Percentiles rank a stretch among this genome's conserved stretches.
phyloP scores from a whole-genome alignment of 2,329 filamentous ascomycete genomes.

The Colletotrichum sp. region DNA sequence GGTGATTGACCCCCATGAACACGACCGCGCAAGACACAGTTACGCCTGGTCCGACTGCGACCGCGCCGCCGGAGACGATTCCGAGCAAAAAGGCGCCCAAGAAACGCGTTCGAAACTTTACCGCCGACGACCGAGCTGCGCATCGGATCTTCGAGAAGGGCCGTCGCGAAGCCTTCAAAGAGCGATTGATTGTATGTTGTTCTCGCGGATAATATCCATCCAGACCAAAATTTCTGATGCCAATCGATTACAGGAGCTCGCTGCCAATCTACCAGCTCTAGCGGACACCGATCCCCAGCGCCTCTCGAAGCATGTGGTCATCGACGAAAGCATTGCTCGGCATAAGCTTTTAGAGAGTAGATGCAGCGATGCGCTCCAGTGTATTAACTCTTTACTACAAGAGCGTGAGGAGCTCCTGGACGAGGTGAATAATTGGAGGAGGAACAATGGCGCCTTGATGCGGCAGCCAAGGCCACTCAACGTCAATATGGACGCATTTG shows the following conservation, averaged over 20 bases:
- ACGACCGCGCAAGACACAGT: background rate
- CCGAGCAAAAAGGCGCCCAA: constrained; percentile 22
- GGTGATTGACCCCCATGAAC: background rate
- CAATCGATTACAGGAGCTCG: constrained; percentile 33
- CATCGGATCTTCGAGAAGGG: constrained; percentile 45
- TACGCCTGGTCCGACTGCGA: background rate
- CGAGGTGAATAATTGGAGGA: constrained; percentile 30
- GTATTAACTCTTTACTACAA: constrained; percentile 23
- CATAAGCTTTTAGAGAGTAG: constrained; percentile 28
- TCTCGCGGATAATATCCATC: background rate
- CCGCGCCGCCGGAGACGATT: background rate
- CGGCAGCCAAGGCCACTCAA: background rate
- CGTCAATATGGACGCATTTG: background rate
- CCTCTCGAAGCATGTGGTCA: constrained; percentile 44
- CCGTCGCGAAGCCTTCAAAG: constrained; percentile 45
- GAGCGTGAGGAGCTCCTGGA: constrained; percentile 33
- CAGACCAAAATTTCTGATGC: background rate
- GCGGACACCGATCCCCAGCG: constrained; percentile 36
- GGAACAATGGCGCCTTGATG: background rate
- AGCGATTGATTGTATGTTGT: constrained; percentile 36
- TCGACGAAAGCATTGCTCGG: constrained; percentile 39
- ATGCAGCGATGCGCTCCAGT: constrained; percentile 21
- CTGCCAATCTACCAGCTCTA: constrained; percentile 37
- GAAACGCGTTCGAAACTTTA: constrained; percentile 43
- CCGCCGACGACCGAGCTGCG: constrained; percentile 43